Conservation (phyloP, 225 moss, liverwort and hornwort genomes). For the Sphagnum contortum region DNA sequence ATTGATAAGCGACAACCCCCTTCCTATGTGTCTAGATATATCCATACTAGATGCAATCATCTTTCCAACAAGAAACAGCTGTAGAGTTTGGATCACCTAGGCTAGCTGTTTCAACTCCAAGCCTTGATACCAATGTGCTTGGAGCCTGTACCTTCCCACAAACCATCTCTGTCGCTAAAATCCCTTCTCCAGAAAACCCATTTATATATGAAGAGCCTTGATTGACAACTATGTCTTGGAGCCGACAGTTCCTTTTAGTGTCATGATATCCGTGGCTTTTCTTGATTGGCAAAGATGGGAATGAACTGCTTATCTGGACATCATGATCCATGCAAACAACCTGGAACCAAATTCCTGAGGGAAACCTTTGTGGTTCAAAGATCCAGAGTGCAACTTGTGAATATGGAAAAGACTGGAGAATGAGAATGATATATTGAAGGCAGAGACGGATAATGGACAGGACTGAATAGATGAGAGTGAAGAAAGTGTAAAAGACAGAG, state of each 20-base stretch:
- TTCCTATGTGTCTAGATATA: too few relatives aligned
- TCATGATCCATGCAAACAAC: constrained; percentile 19
- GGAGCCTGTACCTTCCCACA: constrained; percentile 14
- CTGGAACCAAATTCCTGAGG: constrained; percentile 75
- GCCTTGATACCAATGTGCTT: constrained; percentile 29
- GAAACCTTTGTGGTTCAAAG: constrained; percentile 56
- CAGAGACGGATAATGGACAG: constrained; percentile 54
- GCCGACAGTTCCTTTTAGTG: too few relatives aligned
- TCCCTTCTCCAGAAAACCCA: too few relatives aligned
- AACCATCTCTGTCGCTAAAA: not conserved
- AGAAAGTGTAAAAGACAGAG: constrained; percentile 87
- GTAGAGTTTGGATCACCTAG: constrained; percentile 18
- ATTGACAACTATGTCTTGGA: too few relatives aligned
- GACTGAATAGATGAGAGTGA: constrained; percentile 72
- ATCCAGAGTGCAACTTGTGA: constrained; percentile 66
- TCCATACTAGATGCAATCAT: not conserved
- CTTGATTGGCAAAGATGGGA: too few relatives aligned
- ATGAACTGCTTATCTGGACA: not conserved
- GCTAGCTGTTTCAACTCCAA: constrained; percentile 43
- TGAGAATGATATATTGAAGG: constrained; percentile 64
- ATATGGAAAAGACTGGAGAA: constrained; percentile 74
- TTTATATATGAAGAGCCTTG: too few relatives aligned
- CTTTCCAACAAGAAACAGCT: too few relatives aligned
- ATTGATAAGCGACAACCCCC: too few relatives aligned
- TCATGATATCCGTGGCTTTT: too few relatives aligned